phyloP scores from a whole-genome alignment of 441 rosid species.

The Gossypium davidsonii region DNA sequence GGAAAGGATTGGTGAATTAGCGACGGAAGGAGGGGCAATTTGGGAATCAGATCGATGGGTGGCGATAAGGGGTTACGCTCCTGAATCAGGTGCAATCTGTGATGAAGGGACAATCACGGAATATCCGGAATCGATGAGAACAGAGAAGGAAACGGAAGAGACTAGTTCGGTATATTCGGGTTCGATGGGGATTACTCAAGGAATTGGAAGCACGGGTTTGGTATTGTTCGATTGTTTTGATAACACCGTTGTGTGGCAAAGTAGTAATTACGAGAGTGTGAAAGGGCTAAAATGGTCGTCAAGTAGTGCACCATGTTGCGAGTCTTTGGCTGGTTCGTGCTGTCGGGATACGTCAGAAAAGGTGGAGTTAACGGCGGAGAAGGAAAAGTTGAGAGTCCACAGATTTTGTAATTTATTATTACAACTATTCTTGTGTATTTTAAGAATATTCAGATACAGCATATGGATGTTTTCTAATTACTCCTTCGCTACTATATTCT shows the following conservation, averaged over 20 bases:
- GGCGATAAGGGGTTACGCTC: constrained; percentile 32
- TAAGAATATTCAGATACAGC: constrained; percentile 18
- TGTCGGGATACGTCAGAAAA: constrained; percentile 8
- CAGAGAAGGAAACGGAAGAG: constrained; percentile 12
- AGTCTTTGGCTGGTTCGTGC: constrained; percentile 7
- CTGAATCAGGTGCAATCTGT: neutral
- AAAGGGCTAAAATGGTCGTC: neutral
- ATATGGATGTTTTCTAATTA: neutral
- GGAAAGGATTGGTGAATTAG: constrained; percentile 42
- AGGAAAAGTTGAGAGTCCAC: neutral
- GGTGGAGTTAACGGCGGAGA: constrained; percentile 20
- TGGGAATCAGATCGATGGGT: constrained; percentile 68
- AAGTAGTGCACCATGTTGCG: neutral
- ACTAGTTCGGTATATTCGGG: constrained; percentile 19
- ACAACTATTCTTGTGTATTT: constrained; percentile 3
- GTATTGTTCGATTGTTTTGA: neutral
- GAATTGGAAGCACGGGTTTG: neutral
- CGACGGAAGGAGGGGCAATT: constrained; percentile 20
- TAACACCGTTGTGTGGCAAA: constrained; percentile 7
- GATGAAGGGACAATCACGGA: constrained; percentile 20
- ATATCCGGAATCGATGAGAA: constrained; percentile 22
- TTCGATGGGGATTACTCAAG: neutral
- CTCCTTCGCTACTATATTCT: neutral
- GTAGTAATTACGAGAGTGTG: neutral
- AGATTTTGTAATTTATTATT: constrained; percentile 19